Evolutionary conservation across 371 early-diverging fungal genomes (phyloP), one percentile per base, ranked within the genome.

Genomic region (Apophysomyces variabilis): DNA sequence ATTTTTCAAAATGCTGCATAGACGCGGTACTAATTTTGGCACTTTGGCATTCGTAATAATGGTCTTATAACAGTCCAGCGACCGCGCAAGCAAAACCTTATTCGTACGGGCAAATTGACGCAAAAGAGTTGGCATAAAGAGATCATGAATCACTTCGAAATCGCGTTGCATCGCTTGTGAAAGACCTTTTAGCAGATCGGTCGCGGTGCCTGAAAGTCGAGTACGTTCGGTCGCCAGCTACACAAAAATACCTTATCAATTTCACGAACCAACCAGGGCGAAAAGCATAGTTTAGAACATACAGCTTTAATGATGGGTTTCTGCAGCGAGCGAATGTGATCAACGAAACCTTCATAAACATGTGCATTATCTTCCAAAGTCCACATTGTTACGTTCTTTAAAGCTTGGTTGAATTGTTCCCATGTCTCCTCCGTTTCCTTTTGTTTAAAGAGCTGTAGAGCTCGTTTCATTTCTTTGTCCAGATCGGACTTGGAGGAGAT

Each of bases 31-130:
- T 18, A 78, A 63, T 5, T 65, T 58, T 8, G 77, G 64, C 3
- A 83, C 21, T 41, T 79, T 68, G 7, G 81, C 75, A 9, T 70
- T 64, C 39, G 70, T 70, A 44, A 85, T 77, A 0, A 83, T 77
- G 11, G 73, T 73, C 18, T 66, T 70, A 43, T 81, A 58, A 43
- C 84, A 80, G 58, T 77, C 76, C 44, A 78, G 62, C 11, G 80
- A 73, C 39, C 82, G 78, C 7, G 66, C 62, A 45, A 82, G 76
- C 64, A 77, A 74, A 44, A 84, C 79, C 66, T 87, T 87, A 66
- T 85, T 87, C n/a, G 85, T 82, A n/a, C 87, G 79, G 26, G 77
- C 80, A 65, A 85, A 84, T 9, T 85, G 75, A 36, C 78, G 76
- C 58, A 83, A 58, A 3, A 87, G 63, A 0, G 85, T 72, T 0